Percentiles rank a stretch among this genome's conserved stretches.
phyloP scores from a whole-genome alignment of 495 filamentous ascomycete species.

The Annulohypoxylon bovei region DNA sequence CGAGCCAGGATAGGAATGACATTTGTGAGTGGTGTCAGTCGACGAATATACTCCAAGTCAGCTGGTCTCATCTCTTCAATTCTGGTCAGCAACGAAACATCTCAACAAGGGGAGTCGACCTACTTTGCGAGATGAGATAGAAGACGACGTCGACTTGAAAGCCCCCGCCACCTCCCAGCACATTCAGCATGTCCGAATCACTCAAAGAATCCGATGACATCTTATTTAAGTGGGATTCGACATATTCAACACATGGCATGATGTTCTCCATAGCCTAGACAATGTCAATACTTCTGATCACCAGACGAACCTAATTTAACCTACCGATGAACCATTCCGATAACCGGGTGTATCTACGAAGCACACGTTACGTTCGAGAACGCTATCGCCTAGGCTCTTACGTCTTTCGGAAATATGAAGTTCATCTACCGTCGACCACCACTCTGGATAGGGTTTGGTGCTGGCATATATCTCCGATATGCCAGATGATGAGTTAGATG shows the following conservation, averaged over 20 bases:
- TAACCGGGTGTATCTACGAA: conserved; percentile 94
- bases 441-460: conserved; percentile 88
- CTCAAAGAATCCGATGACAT: conserved; percentile 67
- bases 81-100: conserved; percentile 34
- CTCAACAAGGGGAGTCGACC: neutral
- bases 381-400: conserved; percentile 81
- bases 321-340: conserved; percentile 67
- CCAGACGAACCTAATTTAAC: conserved; percentile 32
- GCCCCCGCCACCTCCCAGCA: conserved; percentile 87
- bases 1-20: conserved; percentile 86
- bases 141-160: conserved; percentile 89
- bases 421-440: conserved; percentile 93
- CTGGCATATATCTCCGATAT: conserved; percentile 91
- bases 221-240: conserved; percentile 76
- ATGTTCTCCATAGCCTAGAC: conserved; percentile 69
- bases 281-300: conserved; percentile 17
- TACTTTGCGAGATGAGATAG: conserved; percentile 71
- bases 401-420: conserved; percentile 73
- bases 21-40: conserved; percentile 81
- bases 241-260: conserved; percentile 71
- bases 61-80: conserved; percentile 71
- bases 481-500: conserved; percentile 51
- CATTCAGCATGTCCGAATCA: conserved; percentile 78
- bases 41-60: conserved; percentile 80
- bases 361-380: conserved; percentile 92